Evolutionary conservation across 1,139 yeast genomes (phyloP).

Genomic region (Pichia sp.): DNA sequence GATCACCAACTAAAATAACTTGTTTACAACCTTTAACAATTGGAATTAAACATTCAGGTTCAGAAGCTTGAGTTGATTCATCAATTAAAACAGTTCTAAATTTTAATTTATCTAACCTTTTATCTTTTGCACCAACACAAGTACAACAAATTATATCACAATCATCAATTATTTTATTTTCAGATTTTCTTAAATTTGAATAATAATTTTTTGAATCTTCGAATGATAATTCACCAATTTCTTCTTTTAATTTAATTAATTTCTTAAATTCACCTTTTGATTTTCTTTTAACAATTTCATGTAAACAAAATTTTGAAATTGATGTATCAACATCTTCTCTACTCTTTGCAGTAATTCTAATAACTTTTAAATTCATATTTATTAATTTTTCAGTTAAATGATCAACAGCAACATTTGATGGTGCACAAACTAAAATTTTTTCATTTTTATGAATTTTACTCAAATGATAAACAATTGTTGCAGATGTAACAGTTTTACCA

Average conservation of each 20-base stretch:
- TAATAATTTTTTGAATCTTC: slow-evolving; percentile 45
- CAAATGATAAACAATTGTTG: slow-evolving; percentile 78
- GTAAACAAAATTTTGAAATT: slow-evolving; percentile 49
- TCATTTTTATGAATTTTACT: slow-evolving; percentile 47
- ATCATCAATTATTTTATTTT: slow-evolving; percentile 43
- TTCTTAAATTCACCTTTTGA: slow-evolving; percentile 56
- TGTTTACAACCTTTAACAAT: slow-evolving; percentile 86
- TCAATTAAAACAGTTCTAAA: slow-evolving; percentile 82
- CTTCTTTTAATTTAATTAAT: slow-evolving; percentile 51
- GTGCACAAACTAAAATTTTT: slow-evolving; percentile 81
- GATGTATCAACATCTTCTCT: slow-evolving; percentile 76
- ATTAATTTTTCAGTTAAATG: slow-evolving; percentile 74
- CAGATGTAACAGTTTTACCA: slow-evolving; percentile 92
- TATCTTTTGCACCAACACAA: slow-evolving; percentile 88
- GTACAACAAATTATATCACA: slow-evolving; percentile 87
- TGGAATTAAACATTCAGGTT: slow-evolving; percentile 87
- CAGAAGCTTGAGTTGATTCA: slow-evolving; percentile 91
- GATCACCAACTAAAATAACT: slow-evolving; percentile 88
- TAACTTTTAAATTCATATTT: slow-evolving; percentile 64
- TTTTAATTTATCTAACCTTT: slow-evolving; percentile 44
- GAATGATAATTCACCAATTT: slow-evolving; percentile 63
- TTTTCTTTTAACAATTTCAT: slow-evolving; percentile 39
- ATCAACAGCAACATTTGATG: slow-evolving; percentile 93
- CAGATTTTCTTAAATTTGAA: slow-evolving; percentile 42
- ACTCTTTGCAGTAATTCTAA: slow-evolving; percentile 67